phyloP scores from a whole-genome alignment of 768 basidiomycete genomes.

The Mycena pura region DNA sequence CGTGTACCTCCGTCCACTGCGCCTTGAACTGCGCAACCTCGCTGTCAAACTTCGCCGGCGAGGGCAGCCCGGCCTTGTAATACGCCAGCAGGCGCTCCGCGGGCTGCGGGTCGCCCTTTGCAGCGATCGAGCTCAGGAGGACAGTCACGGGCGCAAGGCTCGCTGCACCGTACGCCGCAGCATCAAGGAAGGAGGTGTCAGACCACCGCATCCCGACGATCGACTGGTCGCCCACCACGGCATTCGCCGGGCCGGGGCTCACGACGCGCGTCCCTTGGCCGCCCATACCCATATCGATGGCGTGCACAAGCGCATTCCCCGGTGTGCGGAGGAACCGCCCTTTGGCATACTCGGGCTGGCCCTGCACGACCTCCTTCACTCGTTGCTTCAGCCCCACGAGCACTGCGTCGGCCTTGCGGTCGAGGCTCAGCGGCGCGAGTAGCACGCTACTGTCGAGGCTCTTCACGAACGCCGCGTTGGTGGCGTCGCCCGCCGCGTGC shows the following conservation, averaged over 20 bases:
- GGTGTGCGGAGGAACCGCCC: background rate
- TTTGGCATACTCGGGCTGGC: background rate
- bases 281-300: background rate
- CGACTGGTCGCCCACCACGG: background rate
- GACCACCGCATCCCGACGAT: background rate
- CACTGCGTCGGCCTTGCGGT: background rate
- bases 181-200: background rate
- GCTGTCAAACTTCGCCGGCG: background rate
- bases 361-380: background rate
- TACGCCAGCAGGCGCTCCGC: background rate
- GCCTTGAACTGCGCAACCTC: background rate
- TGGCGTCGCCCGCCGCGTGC: background rate
- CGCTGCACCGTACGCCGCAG: background rate
- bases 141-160: background rate
- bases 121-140: background rate
- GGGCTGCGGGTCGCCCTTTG: background rate
- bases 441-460: background rate
- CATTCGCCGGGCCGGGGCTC: too few species aligned
- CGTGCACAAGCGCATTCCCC: background rate
- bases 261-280: background rate
- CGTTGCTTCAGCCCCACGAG: background rate
- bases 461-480: background rate
- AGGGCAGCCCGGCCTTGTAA: background rate
- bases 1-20: background rate
- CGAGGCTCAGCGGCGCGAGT: background rate